phyloP scores from a whole-genome alignment of 2,329 filamentous ascomycete genomes.

The Fusarium guadeloupense region DNA sequence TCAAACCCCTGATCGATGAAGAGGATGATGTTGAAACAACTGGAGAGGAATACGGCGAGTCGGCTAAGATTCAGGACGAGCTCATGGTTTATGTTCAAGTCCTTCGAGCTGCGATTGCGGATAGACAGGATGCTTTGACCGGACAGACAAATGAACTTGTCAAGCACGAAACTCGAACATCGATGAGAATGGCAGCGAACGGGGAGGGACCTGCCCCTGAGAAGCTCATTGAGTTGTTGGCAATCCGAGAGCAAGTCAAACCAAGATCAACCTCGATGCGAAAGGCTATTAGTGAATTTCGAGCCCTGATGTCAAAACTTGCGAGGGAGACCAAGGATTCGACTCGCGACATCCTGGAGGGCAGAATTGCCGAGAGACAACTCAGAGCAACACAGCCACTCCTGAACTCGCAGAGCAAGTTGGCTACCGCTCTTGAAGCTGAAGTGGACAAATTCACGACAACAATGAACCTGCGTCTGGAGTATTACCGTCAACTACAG shows the following conservation, averaged over 20 bases:
- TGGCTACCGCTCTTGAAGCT: conserved; percentile 61
- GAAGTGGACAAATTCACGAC: conserved; percentile 80
- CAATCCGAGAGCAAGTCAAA: conserved; percentile 57
- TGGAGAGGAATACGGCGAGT: conserved; percentile 90
- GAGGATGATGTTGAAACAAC: conserved; percentile 78
- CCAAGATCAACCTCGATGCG: conserved; percentile 72
- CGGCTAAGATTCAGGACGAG: conserved; percentile 87
- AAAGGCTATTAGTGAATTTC: conserved; percentile 74
- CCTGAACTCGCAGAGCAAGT: conserved; percentile 62
- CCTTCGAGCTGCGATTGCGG: conserved; percentile 77
- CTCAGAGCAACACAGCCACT: conserved; percentile 68
- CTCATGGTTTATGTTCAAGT: conserved; percentile 87
- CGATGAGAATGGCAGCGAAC: conserved; percentile 67
- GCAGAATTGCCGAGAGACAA: conserved; percentile 70
- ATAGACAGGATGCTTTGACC: conserved; percentile 79
- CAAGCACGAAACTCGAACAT: conserved; percentile 73
- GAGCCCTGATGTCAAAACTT: conserved; percentile 69
- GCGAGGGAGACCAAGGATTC: conserved; percentile 48
- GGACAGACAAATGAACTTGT: conserved; percentile 81
- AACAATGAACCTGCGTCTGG: conserved; percentile 85
- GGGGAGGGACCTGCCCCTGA: conserved; percentile 77
- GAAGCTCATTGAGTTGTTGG: conserved; percentile 62
- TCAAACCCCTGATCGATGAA: conserved; percentile 82
- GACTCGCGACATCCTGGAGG: conserved; percentile 71
- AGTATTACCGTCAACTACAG: conserved; percentile 92